Base-by-base conservation (phyloP, 345 rosid species). In the Euphorbia lathyris region DNA sequence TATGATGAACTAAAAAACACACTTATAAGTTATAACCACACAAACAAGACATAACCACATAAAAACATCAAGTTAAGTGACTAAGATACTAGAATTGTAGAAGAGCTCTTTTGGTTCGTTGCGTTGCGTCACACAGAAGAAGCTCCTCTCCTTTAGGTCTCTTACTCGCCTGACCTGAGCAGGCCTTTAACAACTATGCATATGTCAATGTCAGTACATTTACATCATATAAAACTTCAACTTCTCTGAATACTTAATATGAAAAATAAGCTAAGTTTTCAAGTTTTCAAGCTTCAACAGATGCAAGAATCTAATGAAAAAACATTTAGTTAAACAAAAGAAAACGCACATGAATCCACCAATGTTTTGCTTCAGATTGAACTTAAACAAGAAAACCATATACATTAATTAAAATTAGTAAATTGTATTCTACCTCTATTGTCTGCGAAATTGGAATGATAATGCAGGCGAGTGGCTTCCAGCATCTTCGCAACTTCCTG, bases 361-460 rank as follows among this genome's bases (percentile, higher is more conserved):
- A n/a, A n/a, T 12, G 13, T 20, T 40, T 60, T 20, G 23, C 60
- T 25, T 62, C 38, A 20, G 9, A 48, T 48, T 58, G 45, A 55
- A 38, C 25, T 27, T 25, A 55, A 43, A 66, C 50, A n/a, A 61
- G 23, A 9, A 32, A 74, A 29, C n/a, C 22, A 40, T 3, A 34
- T 76, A 55, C 9, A 52, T 42, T 14, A 12, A 63, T 20, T n/a
- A 9, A 61, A n/a, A 29, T 5, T 16, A 3, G 25, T 0, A 53
- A 51, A 50, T 17, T 29, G 17, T 45, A 45, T 45, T 45, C 14
- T 79, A 94, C 98, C 97, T 74, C 92, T 82, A 76, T 83, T 87
- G 80, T 95, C 98, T 0, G 97, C 97, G 27, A 90, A 92, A 83
- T 92, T 95, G 27, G 99, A 88, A 65, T 95, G 99, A 74, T 90